Conservation (phyloP, 1,284 basidiomycete species). For the Megacollybia platyphylla region DNA sequence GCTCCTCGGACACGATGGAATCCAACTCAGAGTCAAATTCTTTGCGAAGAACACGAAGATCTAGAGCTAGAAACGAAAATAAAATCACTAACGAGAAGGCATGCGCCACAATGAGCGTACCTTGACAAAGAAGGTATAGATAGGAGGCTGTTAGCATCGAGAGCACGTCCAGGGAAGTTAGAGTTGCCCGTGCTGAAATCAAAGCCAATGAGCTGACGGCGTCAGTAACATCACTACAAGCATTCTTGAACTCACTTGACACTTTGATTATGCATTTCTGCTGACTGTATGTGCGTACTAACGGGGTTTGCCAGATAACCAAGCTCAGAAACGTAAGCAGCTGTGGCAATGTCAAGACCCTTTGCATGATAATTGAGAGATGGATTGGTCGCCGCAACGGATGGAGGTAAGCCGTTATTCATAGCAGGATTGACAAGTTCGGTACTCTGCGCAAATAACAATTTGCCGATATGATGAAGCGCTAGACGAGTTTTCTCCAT, state of each 20-base stretch:
- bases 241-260: constrained; percentile 46
- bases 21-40: constrained; percentile 44
- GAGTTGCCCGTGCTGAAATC: constrained; percentile 68
- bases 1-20: constrained; percentile 36
- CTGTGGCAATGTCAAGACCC: constrained; percentile 76
- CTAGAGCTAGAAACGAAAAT: constrained; percentile 38
- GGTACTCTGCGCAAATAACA: constrained; percentile 75
- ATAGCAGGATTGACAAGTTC: constrained; percentile 73
- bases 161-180: constrained; percentile 65
- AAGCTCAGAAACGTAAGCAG: constrained; percentile 72
- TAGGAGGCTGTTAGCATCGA: constrained; percentile 65
- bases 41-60: constrained; percentile 59
- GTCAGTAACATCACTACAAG: constrained; percentile 4
- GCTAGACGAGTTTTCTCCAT: constrained; percentile 83
- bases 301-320: constrained; percentile 78
- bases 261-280: constrained; percentile 69
- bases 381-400: constrained; percentile 72
- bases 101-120: constrained; percentile 12
- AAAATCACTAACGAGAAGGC: constrained; percentile 1
- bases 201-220: constrained; percentile 60
- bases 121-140: constrained; percentile 68
- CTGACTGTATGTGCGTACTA: constrained; percentile 74
- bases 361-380: constrained; percentile 78
- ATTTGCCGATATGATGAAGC: constrained; percentile 72
- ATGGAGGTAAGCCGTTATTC: constrained; percentile 76